phyloP scores from a whole-genome alignment of 2,329 filamentous ascomycete genomes.

The Botrytis pseudocinerea region DNA sequence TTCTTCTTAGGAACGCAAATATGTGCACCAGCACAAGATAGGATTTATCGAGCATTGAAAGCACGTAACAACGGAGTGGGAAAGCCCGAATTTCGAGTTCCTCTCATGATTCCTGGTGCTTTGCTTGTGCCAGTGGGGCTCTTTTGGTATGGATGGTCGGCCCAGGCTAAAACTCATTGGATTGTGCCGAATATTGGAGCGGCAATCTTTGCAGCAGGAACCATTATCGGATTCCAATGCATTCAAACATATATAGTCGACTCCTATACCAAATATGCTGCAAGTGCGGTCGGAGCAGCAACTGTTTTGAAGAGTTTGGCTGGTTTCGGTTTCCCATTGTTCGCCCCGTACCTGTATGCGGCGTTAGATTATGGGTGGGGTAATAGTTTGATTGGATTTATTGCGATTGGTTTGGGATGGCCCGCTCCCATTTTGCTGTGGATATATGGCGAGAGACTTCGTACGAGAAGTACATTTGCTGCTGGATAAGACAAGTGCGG shows the following conservation, averaged over 20 bases:
- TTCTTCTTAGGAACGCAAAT: conserved; percentile 43
- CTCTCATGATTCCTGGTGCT: conserved; percentile 56
- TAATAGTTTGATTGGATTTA: conserved; percentile 48
- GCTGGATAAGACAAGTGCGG: conserved; percentile 30
- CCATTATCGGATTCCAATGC: conserved; percentile 42
- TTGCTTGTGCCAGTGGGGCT: conserved; percentile 57
- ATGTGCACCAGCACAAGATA: conserved; percentile 41
- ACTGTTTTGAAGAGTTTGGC: conserved; percentile 37
- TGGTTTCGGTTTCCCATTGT: conserved; percentile 38
- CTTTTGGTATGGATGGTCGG: conserved; percentile 59
- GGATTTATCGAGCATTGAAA: conserved; percentile 36
- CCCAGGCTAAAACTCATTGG: conserved; percentile 54
- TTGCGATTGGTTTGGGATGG: conserved; percentile 53
- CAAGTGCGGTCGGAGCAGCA: conserved; percentile 45
- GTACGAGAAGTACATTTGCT: conserved; percentile 47
- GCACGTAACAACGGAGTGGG: conserved; percentile 37
- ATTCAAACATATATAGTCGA: conserved; percentile 55
- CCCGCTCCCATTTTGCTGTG: conserved; percentile 50
- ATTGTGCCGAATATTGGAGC: conserved; percentile 59
- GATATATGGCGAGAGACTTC: conserved; percentile 44
- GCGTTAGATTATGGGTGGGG: conserved; percentile 50
- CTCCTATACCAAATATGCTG: conserved; percentile 44
- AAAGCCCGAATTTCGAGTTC: conserved; percentile 63
- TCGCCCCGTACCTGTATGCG: conserved; percentile 39
- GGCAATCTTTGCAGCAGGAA: conserved; percentile 51